Evolutionary conservation across 108 stramenopile genomes (phyloP), one percentile per base, ranked within the genome.

Genomic region (Phaeodactylum tricornutum): DNA sequence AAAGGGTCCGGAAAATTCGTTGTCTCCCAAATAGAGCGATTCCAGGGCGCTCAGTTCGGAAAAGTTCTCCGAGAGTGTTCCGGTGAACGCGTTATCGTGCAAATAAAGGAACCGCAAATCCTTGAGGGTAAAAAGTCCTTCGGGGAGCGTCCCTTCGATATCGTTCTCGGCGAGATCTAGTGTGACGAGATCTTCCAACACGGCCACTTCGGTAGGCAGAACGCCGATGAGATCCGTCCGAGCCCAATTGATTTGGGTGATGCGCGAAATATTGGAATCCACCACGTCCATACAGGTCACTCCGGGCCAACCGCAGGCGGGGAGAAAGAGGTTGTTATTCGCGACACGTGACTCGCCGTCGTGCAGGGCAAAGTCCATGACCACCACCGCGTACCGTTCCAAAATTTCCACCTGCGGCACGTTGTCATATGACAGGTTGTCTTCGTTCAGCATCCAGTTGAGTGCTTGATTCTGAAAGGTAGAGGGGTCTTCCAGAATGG

Each of bases 1-100:
- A 8, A 58, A 40, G 20, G 34, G 16, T 16, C 57, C 57, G 6
- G 36, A 26, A 23, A 57, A 41, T 24, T 46, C 17, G 27, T 46
- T 46, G 24, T 20, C 4, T 4, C 45, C 21, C 45, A 46, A 27
- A 23, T 46, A 46, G 17, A 46, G 20, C 5, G 14, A 26, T 7
- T 7, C 5, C 20, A 46, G 22, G 3, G 7, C 24, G 22, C 14
- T 5, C 45, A 46, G 14, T 9, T 46, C 6, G 8, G 45, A 4
- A 9, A 46, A 23, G 5, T 23, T n/a, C 7, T 46, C 45, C 25
- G 45, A 14, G 12, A 46, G 5, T 5, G 45, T 46, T 6, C 45
- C 45, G 20, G 45, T 46, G 5, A 46, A 46, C 5, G 4, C 8
- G 20, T 46, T 46, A 14, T 46, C 45, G 25, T 26, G 25, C 21